A percentile compares a stretch with the other conserved stretches of the same genome.
These are phyloP conservation scores for Hypoxylon sp. DNA, from an alignment of 2,329 filamentous ascomycete species.

Conservation along the genomic window DNA sequence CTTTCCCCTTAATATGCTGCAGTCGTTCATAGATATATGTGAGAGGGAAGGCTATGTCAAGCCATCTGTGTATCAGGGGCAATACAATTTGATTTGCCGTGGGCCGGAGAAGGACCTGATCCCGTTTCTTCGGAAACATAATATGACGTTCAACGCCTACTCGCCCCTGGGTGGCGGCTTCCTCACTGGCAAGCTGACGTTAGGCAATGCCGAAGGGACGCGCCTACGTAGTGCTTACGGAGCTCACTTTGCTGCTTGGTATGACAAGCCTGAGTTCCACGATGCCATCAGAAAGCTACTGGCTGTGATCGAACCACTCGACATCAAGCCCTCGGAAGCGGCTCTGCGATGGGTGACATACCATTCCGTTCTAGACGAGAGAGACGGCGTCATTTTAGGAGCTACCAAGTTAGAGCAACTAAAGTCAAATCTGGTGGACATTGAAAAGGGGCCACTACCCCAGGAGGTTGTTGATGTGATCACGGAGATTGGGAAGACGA, in stretches of 20 bases:
- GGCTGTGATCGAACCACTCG: constrained; percentile 24
- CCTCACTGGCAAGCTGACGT: constrained; percentile 37
- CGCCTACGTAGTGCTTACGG: constrained; percentile 34
- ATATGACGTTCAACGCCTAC: constrained; percentile 39
- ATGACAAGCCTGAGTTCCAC: constrained; percentile 41
- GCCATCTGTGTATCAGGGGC: constrained; percentile 41
- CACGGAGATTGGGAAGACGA: constrained; percentile 18
- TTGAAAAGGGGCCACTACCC: constrained; percentile 28
- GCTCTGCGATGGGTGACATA: constrained; percentile 36
- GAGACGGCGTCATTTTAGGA: constrained; percentile 32
- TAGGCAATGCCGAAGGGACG: constrained; percentile 31
- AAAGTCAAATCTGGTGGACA: constrained; percentile 14
- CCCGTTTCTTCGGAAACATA: constrained; percentile 35
- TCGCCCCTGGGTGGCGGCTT: constrained; percentile 42
- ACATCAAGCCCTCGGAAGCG: constrained; percentile 35
- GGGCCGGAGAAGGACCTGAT: constrained; percentile 33
- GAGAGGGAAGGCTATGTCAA: constrained; percentile 40
- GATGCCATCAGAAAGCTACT: constrained; percentile 28
- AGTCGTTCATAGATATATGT: constrained; percentile 36
- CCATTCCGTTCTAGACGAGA: constrained; percentile 29
- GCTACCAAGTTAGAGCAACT: constrained; percentile 23
- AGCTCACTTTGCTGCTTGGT: constrained; percentile 29
- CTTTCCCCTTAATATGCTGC: constrained; percentile 35
- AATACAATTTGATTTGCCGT: constrained; percentile 42
- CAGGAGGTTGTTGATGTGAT: constrained; percentile 30